phyloP scores from a whole-genome alignment of 2,329 filamentous ascomycete genomes.

The Pseudogymnoascus sp. region DNA sequence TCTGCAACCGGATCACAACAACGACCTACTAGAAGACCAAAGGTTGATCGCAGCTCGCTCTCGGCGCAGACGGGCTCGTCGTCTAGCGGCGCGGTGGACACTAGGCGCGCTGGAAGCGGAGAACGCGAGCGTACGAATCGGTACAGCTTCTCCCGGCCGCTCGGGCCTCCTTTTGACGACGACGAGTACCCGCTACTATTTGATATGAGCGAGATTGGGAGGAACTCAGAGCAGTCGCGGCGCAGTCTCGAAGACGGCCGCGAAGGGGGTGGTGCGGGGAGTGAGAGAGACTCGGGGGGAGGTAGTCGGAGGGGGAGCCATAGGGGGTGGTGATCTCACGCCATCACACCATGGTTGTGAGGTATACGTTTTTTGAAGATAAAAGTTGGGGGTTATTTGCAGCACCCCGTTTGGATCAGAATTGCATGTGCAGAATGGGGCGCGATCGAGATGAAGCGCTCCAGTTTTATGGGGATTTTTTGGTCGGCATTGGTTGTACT shows the following conservation, averaged over 20 bases:
- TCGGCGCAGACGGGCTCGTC: conserved; percentile 25
- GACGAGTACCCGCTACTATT: conserved; percentile 62
- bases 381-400: conserved; percentile 1
- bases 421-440: neutral
- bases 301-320: conserved; percentile 27
- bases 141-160: conserved; percentile 38
- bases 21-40: conserved; percentile 16
- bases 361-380: neutral
- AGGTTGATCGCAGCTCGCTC: conserved; percentile 19
- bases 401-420: neutral
- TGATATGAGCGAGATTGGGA: conserved; percentile 64
- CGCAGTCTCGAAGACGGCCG: conserved; percentile 50
- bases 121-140: conserved; percentile 31
- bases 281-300: conserved; percentile 24
- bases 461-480: neutral
- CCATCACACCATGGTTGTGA: neutral
- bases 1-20: neutral
- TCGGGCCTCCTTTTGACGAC: conserved; percentile 35
- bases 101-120: conserved; percentile 26
- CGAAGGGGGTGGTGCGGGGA: conserved; percentile 17
- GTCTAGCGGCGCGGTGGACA: conserved; percentile 26
- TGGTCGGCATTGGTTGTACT: neutral
- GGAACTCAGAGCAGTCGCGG: conserved; percentile 35
- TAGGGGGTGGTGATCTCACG: conserved; percentile 20
- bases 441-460: neutral